Conservation (phyloP, 345 rosid genomes). For the Erysimum cheiranthoides region DNA sequence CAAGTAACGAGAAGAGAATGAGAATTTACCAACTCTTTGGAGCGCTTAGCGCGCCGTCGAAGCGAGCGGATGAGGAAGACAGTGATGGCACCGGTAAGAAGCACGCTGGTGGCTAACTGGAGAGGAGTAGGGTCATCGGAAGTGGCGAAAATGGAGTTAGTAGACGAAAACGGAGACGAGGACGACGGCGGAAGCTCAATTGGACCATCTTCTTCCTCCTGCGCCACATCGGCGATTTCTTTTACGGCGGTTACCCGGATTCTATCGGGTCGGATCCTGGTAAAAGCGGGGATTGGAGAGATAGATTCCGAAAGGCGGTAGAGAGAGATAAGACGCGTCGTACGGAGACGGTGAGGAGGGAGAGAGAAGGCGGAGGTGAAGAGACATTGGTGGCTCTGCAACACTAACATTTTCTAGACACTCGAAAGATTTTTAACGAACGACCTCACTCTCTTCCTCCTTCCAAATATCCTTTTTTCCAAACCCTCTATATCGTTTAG, state of each 20-base stretch:
- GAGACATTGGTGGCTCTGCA: conserved; percentile 52
- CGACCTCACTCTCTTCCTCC: neutral
- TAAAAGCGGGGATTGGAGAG: conserved; percentile 20
- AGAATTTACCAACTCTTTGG: conserved; percentile 68
- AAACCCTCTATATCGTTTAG: conserved; percentile 15
- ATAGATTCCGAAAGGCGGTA: conserved; percentile 31
- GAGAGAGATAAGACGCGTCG: conserved; percentile 36
- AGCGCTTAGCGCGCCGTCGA: conserved; percentile 82
- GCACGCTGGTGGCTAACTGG: conserved; percentile 81
- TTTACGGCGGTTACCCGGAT: conserved; percentile 47
- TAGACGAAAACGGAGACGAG: conserved; percentile 42
- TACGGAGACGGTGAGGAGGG: conserved; percentile 36
- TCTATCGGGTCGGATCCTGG: conserved; percentile 44
- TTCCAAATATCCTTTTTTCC: conserved; percentile 36
- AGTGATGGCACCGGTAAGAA: conserved; percentile 83
- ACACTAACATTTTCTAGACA: conserved; percentile 49
- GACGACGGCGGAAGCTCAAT: conserved; percentile 61
- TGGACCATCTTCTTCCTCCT: conserved; percentile 66
- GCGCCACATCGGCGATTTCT: conserved; percentile 37
- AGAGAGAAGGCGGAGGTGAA: conserved; percentile 41
- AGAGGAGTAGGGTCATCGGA: conserved; percentile 75
- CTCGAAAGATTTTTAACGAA: conserved; percentile 15
- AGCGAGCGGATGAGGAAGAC: conserved; percentile 86
- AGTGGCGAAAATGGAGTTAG: conserved; percentile 68
- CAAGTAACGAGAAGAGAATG: neutral